These are phyloP conservation scores for Halenospora varia DNA, from an alignment of 495 filamentous ascomycete genomes.

Conservation along the genomic window DNA sequence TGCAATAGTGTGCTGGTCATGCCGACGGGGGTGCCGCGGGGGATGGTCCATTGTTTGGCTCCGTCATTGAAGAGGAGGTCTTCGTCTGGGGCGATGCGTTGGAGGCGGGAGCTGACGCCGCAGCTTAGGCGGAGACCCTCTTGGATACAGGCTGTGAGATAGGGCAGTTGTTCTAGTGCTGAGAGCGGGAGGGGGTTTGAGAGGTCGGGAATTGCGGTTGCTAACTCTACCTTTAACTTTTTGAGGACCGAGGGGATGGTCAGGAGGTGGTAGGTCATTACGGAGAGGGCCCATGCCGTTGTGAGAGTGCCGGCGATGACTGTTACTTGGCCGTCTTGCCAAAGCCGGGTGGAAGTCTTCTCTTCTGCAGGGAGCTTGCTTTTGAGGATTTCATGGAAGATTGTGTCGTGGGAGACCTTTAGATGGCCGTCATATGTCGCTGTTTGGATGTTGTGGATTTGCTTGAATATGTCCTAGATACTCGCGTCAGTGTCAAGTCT, in stretches of 20 bases:
- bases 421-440: too few relatives aligned
- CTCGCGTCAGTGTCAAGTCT: too few relatives aligned
- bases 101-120: conserved; percentile 29
- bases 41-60: conserved; percentile 28
- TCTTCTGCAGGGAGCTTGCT: conserved; percentile 25
- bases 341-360: conserved; percentile 25
- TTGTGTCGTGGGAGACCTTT: too few relatives aligned
- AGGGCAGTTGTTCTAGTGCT: conserved; percentile 39
- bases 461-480: too few relatives aligned
- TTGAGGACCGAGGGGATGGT: conserved; percentile 21
- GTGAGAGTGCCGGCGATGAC: conserved; percentile 28
- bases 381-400: conserved; percentile 18
- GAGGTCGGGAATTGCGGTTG: conserved; percentile 17
- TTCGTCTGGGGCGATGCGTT: conserved; percentile 33
- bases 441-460: too few relatives aligned
- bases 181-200: conserved; percentile 19
- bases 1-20: conserved; percentile 44
- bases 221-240: conserved; percentile 28
- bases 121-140: conserved; percentile 40
- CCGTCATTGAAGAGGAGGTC: conserved; percentile 2
- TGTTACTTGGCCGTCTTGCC: conserved; percentile 28
- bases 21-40: conserved; percentile 38
- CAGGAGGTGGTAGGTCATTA: conserved; percentile 32
- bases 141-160: conserved; percentile 39
- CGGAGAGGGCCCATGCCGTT: conserved; percentile 26